Evolutionary conservation across 2,329 filamentous ascomycete genomes (phyloP), one percentile per base, ranked within the genome.

Genomic region (Colletotrichum sp.): DNA sequence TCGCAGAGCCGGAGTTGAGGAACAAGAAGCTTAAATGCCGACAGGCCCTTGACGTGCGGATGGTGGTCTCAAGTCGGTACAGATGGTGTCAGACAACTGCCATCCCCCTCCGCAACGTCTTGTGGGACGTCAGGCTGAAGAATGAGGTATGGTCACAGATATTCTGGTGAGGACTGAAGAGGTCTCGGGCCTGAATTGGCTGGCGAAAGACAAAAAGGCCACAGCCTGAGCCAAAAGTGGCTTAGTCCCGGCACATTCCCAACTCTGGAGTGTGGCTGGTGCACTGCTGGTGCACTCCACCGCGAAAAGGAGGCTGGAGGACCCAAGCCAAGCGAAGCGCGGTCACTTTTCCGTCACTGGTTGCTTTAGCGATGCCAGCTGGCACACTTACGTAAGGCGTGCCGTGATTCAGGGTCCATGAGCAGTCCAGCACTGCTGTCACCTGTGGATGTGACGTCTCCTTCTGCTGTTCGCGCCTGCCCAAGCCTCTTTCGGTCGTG

Each of bases 41-140:
- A 59, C 39, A 71, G 63, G 65, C 63, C 71, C 65, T 67, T 66
- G 55, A 57, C 60, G 52, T 75, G 71, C 71, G 60, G 55, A 57
- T 72, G 32, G 63, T 52, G 67, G 71, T 76, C 72, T 75, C 65
- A 76, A 75, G 52, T 73, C 30, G 65, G 55, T 71, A 66, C 25
- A 76, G 52, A 77, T 70, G 69, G 69, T 73, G 61, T 77, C 76
- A 77, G 69, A 76, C 65, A 39, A 63, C 69, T 73, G 74, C 55
- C 74, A 77, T 77, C 70, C 74, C n/a, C 75, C 70, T 76, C 69
- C 63, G 69, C 70, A 76, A 77, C 74, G 69, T 76, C 74, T 48
- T 73, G 76, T 70, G 76, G 70, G 73, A 77, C 76, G 70, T 72
- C 76, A 68, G 69, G 69, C 76, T 77, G 76, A 74, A 73, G 73